Percentiles rank a stretch among this genome's conserved stretches.
Conservation (phyloP, 257 asterid species). For the Fraxinus cuspidata region DNA sequence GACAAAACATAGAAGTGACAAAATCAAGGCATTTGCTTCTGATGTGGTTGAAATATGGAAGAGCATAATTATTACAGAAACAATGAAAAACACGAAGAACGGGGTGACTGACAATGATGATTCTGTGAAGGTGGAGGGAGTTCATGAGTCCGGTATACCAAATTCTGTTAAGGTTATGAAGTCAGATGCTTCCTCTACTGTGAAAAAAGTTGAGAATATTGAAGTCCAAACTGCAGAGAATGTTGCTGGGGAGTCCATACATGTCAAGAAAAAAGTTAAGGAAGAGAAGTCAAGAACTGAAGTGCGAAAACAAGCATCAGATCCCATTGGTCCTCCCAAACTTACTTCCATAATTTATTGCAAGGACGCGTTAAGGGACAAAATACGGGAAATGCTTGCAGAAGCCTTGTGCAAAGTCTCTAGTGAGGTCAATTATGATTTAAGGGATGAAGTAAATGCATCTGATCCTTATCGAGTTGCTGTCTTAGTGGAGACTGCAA, state of each 20-base stretch:
- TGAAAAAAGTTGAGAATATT: conserved; percentile 15
- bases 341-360: conserved; percentile 36
- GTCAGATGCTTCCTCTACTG: conserved; percentile 20
- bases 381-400: conserved; percentile 43
- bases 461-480: conserved; percentile 49
- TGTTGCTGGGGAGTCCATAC: conserved; percentile 18
- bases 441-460: conserved; percentile 27
- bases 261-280: conserved; percentile 28
- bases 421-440: conserved; percentile 35
- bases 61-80: conserved; percentile 67
- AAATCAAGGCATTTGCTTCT: conserved; percentile 72
- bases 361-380: conserved; percentile 49
- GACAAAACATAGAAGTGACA: conserved; percentile 79
- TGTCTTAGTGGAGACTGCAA: conserved; percentile 42
- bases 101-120: conserved; percentile 42
- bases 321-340: conserved; percentile 34
- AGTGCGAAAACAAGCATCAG: conserved; percentile 16
- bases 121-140: conserved; percentile 45
- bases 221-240: conserved; percentile 1
- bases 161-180: conserved; percentile 30
- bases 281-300: conserved; percentile 34
- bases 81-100: conserved; percentile 52
- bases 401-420: conserved; percentile 47
- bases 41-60: conserved; percentile 92
- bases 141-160: conserved; percentile 19